These are phyloP conservation scores for Colletotrichum spinosum DNA, from an alignment of 2,329 filamentous ascomycete genomes.

Conservation along the genomic window DNA sequence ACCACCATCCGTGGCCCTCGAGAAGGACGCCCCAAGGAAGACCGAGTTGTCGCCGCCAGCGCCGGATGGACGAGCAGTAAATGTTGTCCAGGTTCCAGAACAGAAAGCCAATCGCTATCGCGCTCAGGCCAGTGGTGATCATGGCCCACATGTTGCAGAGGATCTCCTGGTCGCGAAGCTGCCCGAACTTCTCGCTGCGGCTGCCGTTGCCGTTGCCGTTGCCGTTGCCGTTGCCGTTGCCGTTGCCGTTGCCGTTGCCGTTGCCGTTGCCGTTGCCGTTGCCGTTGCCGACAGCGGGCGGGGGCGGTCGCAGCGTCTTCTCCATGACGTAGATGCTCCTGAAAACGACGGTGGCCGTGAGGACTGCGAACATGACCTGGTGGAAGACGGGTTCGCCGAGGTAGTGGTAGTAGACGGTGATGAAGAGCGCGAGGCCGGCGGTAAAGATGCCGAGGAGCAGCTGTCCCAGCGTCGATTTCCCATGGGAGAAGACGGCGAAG, in stretches of 20 bases:
- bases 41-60: conserved; percentile 75
- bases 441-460: conserved; percentile 67
- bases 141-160: conserved; percentile 78
- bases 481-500: conserved; percentile 79
- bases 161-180: conserved; percentile 59
- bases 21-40: conserved; percentile 85
- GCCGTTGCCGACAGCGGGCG: too few species aligned
- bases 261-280: too few species aligned
- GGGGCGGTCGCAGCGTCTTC: conserved; percentile 52
- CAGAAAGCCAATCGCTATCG: conserved; percentile 57
- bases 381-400: conserved; percentile 88
- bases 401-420: conserved; percentile 80
- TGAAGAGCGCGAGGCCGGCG: conserved; percentile 68
- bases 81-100: conserved; percentile 85
- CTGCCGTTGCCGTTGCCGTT: too few species aligned
- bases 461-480: conserved; percentile 63
- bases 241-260: too few species aligned
- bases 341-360: conserved; percentile 77
- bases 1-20: conserved; percentile 71
- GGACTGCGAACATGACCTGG: conserved; percentile 78
- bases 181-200: conserved; percentile 34
- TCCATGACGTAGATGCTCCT: conserved; percentile 82
- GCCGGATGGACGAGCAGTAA: conserved; percentile 75
- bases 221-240: too few species aligned
- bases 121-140: conserved; percentile 62